These are phyloP conservation scores for Clonostachys chloroleuca DNA, from an alignment of 2,329 filamentous ascomycete species.

Conservation along the genomic window DNA sequence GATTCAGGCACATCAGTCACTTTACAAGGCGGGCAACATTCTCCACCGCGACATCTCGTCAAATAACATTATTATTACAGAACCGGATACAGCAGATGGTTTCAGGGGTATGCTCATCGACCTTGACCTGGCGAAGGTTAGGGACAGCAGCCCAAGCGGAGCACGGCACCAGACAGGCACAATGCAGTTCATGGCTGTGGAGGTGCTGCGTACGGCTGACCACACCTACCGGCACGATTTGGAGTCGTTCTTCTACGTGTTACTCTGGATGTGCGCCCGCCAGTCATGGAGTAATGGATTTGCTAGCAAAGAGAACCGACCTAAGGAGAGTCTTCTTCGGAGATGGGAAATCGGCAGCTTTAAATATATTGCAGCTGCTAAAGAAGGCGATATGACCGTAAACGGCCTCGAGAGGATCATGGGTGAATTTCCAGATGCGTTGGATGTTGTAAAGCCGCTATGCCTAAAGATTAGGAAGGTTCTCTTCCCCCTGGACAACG, in stretches of 20 bases:
- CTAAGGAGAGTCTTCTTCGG: not conserved
- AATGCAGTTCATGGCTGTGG: conserved; percentile 25
- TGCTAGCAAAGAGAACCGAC: not conserved
- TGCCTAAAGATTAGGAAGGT: conserved; percentile 6
- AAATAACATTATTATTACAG: conserved; percentile 29
- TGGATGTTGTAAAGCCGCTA: conserved; percentile 9
- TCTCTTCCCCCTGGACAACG: conserved; percentile 3
- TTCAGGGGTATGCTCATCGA: conserved; percentile 23
- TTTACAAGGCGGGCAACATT: conserved; percentile 22
- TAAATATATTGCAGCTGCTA: not conserved
- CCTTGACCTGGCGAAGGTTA: conserved; percentile 20
- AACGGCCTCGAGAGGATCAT: not conserved
- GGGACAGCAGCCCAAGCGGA: conserved; percentile 11
- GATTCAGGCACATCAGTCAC: conserved; percentile 26
- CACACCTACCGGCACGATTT: conserved; percentile 7
- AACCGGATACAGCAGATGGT: conserved; percentile 5
- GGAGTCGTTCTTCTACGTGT: conserved; percentile 6
- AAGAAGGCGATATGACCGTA: conserved; percentile 2
- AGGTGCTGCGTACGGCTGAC: conserved; percentile 17
- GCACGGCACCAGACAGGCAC: conserved; percentile 17
- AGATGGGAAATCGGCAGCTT: not conserved
- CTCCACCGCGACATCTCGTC: conserved; percentile 28
- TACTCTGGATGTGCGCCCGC: conserved; percentile 6
- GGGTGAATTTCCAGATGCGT: conserved; percentile 6
- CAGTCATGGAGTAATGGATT: conserved; percentile 4